Evolutionary conservation across 495 filamentous ascomycete species (phyloP).

Genomic region (Xylaria longipes): DNA sequence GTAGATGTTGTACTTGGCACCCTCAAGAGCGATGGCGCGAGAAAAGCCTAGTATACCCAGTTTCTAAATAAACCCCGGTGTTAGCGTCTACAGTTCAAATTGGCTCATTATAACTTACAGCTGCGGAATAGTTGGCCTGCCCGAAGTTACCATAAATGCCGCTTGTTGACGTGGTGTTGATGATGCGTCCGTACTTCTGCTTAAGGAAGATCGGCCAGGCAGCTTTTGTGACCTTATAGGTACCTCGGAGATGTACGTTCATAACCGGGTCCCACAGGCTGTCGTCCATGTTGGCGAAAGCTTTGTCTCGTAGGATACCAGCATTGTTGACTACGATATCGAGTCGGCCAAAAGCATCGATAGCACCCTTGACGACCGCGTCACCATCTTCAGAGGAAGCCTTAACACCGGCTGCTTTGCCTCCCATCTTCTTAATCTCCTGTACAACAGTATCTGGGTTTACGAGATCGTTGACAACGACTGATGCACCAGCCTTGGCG

Average conservation of each 20-base stretch:
- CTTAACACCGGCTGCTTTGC: conserved; percentile 92
- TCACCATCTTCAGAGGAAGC: conserved; percentile 94
- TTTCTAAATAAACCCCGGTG: conserved; percentile 59
- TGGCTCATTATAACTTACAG: conserved; percentile 59
- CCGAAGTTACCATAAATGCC: conserved; percentile 99
- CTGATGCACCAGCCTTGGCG: conserved; percentile 83
- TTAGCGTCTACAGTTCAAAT: conserved; percentile 31
- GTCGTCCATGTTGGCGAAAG: conserved; percentile 97
- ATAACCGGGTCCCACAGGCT: conserved; percentile 91
- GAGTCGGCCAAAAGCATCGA: conserved; percentile 91
- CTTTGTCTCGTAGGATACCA: conserved; percentile 96
- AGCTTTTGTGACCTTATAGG: conserved; percentile 96
- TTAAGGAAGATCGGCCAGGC: conserved; percentile 98
- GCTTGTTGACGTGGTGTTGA: conserved; percentile 96
- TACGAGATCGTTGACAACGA: conserved; percentile 94
- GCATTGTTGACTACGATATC: conserved; percentile 98
- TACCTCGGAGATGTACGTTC: conserved; percentile 91
- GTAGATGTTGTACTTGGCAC: conserved; percentile 96
- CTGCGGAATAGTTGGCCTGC: conserved; percentile 96
- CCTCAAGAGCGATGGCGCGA: conserved; percentile 89
- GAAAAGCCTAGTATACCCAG: conserved; percentile 94
- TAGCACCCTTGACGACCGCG: conserved; percentile 86
- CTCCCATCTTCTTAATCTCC: conserved; percentile 89
- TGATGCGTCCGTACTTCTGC: conserved; percentile 96
- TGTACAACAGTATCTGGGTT: conserved; percentile 92